Percentiles rank a stretch among this genome's conserved stretches.
These are phyloP conservation scores for Coniosporium apollinis DNA, from an alignment of 495 filamentous ascomycete genomes.

Conservation along the genomic window DNA sequence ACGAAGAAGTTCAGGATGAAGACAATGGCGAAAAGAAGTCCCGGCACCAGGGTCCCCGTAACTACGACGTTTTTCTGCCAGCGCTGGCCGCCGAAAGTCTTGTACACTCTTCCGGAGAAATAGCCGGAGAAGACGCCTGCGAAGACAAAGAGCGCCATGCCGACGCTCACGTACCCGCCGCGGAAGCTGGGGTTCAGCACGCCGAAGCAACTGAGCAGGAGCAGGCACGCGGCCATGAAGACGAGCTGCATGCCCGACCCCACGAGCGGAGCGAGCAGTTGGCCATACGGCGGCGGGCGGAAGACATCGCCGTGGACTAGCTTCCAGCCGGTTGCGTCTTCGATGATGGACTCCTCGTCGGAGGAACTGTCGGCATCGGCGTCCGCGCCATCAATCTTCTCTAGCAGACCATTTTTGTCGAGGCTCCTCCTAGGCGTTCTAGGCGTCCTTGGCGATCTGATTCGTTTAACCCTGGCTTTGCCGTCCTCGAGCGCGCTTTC, in stretches of 20 bases:
- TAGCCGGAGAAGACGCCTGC: constrained; percentile 88
- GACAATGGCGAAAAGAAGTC: constrained; percentile 58
- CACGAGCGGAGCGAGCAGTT: constrained; percentile 67
- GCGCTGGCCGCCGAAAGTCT: constrained; percentile 65
- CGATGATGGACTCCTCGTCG: constrained; percentile 55
- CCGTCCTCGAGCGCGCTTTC: constrained; percentile 51
- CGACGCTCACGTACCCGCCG: constrained; percentile 81
- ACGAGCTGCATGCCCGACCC: constrained; percentile 83
- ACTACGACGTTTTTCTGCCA: constrained; percentile 73
- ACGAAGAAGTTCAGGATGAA: constrained; percentile 87
- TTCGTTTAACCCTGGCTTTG: constrained; percentile 38
- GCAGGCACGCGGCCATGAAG: constrained; percentile 66
- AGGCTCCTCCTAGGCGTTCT: constrained; percentile 33
- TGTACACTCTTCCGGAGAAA: constrained; percentile 70
- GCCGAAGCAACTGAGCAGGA: constrained; percentile 66
- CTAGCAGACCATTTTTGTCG: constrained; percentile 46
- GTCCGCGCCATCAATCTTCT: constrained; percentile 43
- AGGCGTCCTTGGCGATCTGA: constrained; percentile 27
- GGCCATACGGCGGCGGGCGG: constrained; percentile 54
- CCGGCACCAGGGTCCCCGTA: constrained; percentile 73
- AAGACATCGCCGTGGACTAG: constrained; percentile 93
- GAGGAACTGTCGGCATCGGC: constrained; percentile 45
- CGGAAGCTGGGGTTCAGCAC: constrained; percentile 83
- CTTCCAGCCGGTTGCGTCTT: constrained; percentile 89
- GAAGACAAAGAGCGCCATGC: constrained; percentile 71